Evolutionary conservation across 805 yeast species (phyloP), one percentile per base, ranked within the genome.

Genomic region (Wickerhamiella sorbophila): DNA sequence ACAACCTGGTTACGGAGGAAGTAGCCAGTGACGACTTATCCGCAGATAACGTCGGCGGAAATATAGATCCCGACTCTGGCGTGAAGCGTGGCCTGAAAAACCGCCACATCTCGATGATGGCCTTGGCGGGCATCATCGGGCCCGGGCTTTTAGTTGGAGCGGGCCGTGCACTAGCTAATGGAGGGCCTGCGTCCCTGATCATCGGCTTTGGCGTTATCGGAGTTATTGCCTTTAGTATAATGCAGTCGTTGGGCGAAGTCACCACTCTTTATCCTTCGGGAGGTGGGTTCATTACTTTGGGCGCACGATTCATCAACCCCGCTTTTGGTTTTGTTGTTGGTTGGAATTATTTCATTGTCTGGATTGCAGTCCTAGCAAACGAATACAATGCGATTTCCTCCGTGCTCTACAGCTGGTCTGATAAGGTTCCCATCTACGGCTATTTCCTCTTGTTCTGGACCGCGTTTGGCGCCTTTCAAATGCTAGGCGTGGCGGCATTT

Each of bases 71-170:
- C 6, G 49, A 57, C 5, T 44, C 58, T 2, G 65, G 65, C 3
- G 64, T 62, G 19, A 56, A 55, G 42, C 56, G 66, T 8, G 66
- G 65, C 12, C 57, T 78, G 40, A 74, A 72, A 51, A 70, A 73
- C 34, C 68, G 87, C 54, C 88, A 82, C 57, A 60, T 82, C 50
- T 76, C 78, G 46, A 77, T 80, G 84, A 82, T 82, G 61, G 86
- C 91, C 39, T 66, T 82, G 47, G 91, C 88, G 50, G 87, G 88
- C 34, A 71, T 80, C 45, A 81, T 83, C 50, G 94, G 94, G 52
- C 78, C 88, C 6, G 94, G 91, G 54, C 65, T 84, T 40, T 75
- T 84, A 47, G 79, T 84, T 26, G 71, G 75, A 24, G 65, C 74
- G 1, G 75, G 77, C 14, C 66, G 66, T 27, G 68, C 76, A 4